Evolutionary conservation across 257 asterid genomes (phyloP).

Genomic region (Henckelia pumila): DNA sequence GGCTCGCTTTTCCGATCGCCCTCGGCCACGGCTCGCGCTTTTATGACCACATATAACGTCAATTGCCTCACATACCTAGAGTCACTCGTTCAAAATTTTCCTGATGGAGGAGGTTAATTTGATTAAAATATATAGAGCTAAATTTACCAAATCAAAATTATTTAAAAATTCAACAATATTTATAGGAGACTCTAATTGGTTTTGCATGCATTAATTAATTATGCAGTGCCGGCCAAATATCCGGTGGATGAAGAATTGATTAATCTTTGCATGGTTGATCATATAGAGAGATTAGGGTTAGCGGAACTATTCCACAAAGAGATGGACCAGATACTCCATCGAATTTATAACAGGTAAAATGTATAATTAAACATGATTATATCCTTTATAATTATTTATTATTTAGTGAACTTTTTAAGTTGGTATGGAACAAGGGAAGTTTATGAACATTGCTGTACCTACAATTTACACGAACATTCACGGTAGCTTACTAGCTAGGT

Average conservation of each 20-base stretch:
- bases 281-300: slow-evolving; percentile 53
- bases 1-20: slow-evolving; percentile 54
- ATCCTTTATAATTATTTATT: too few species aligned
- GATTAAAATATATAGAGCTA: too few species aligned
- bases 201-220: not conserved
- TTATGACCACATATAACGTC: slow-evolving; percentile 33
- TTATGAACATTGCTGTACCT: too few species aligned
- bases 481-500: too few species aligned
- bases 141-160: too few species aligned
- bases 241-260: slow-evolving; percentile 47
- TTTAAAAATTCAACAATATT: too few species aligned
- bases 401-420: too few species aligned
- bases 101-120: slow-evolving; percentile 39
- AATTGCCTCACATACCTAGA: slow-evolving; percentile 33
- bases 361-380: not conserved
- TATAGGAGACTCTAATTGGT: too few species aligned
- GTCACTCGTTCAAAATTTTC: slow-evolving; percentile 37
- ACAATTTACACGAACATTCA: too few species aligned
- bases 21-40: slow-evolving; percentile 51
- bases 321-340: slow-evolving; percentile 36
- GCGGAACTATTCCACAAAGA: slow-evolving; percentile 41
- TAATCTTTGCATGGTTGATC: slow-evolving; percentile 48
- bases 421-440: too few species aligned
- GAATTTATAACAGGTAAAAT: slow-evolving; percentile 40
- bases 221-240: slow-evolving; percentile 41